These are phyloP conservation scores for Yamadazyma conglobata DNA, from an alignment of 1,139 yeast species.

Conservation along the genomic window DNA sequence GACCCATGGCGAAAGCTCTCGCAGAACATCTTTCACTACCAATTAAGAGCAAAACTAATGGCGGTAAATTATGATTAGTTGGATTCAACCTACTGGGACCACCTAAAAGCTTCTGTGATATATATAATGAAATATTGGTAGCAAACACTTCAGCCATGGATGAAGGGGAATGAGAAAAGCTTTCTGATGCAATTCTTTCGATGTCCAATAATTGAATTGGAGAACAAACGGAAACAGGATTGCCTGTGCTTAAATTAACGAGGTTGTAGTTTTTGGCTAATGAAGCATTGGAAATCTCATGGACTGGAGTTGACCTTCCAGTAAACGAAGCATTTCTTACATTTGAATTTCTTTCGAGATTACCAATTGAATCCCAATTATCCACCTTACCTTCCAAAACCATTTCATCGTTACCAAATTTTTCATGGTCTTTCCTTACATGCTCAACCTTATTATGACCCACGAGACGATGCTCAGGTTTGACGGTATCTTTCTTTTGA, in stretches of 20 bases:
- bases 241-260: constrained; percentile 18
- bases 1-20: constrained; percentile 74
- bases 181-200: constrained; percentile 56
- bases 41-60: constrained; percentile 65
- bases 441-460: constrained; percentile 60
- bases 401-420: constrained; percentile 73
- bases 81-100: constrained; percentile 61
- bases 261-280: constrained; percentile 11
- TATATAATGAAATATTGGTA: constrained; percentile 57
- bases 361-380: constrained; percentile 53
- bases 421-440: constrained; percentile 33
- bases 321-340: constrained; percentile 12
- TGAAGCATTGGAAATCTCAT: constrained; percentile 3
- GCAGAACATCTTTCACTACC: constrained; percentile 77
- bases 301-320: constrained; percentile 16
- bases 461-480: constrained; percentile 63
- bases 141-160: constrained; percentile 71
- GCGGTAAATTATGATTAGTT: constrained; percentile 71
- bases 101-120: constrained; percentile 58
- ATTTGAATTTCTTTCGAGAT: constrained; percentile 9
- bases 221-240: constrained; percentile 57
- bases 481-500: constrained; percentile 58
- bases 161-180: constrained; percentile 48
- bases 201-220: constrained; percentile 83
- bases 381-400: constrained; percentile 51